Evolutionary conservation across 2,329 filamentous ascomycete species (phyloP), one percentile per base, ranked within the genome.

Genomic region (Nigrospora oryzae): DNA sequence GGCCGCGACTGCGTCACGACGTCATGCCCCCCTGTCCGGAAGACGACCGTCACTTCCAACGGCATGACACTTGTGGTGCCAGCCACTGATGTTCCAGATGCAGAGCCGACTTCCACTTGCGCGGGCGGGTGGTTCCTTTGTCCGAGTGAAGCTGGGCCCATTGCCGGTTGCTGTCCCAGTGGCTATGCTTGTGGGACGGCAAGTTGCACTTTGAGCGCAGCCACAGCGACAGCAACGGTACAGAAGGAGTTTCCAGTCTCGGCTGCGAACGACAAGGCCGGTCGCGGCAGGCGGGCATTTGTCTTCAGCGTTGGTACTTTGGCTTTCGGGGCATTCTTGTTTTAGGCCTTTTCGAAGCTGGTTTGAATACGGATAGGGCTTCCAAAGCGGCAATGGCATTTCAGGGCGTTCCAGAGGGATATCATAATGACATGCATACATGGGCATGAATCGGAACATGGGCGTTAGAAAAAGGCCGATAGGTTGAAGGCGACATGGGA

Each of bases 1-100:
- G 90, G 89, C 2, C 80, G 90, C 16, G 78, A 95, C 65, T 97
- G 91, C 65, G 79, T 84, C 48, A 84, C 82, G 0, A 86, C 85
- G 0, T 86, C 84, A 7, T 97, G 91, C 56, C 86, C 87, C 0
- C 67, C 72, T 0, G 56, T 72, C 0, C 62, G 64, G 10, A 75
- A 68, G 2, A 85, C 81, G 0, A 85, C 82, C 1, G 78, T 89
- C 3, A 66, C 90, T 3, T 76, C 74, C 1, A 73, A 81, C 49
- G 85, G 83, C 7, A 71, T 78, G 3, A 94, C 89, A 0, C 69
- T 95, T 28, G 81, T 84, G 1, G 79, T 87, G 14, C 83, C 81
- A 2, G 70, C 68, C 0, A 66, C 62, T 2, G 68, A 69, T 43
- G 67, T 70, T 11, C 68, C 71, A 11, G 53, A 56, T 2, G 71